Percentiles rank a stretch among this genome's conserved stretches.
Evolutionary conservation across 1,284 basidiomycete species (phyloP).

Genomic region (Melampsora larici-populina): DNA sequence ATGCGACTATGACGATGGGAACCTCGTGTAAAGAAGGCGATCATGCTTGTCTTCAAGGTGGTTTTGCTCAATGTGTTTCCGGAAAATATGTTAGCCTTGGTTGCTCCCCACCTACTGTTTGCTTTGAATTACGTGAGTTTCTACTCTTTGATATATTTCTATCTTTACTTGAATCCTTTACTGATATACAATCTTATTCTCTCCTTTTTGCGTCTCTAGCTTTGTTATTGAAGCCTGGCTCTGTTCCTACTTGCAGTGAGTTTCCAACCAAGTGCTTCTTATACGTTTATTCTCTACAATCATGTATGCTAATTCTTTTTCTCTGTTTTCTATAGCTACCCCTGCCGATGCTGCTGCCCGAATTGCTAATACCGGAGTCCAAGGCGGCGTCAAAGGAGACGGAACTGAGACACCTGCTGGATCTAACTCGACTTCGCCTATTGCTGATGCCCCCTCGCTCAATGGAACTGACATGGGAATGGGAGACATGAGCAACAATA

Average conservation of each 20-base stretch:
- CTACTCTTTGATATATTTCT: neutral
- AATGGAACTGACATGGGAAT: conserved; percentile 4
- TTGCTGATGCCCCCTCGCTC: neutral
- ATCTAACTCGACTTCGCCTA: neutral
- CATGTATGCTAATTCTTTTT: neutral
- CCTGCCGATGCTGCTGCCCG: conserved; percentile 8
- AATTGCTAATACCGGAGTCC: neutral
- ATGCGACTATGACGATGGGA: conserved; percentile 24
- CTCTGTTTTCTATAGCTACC: conserved; percentile 11
- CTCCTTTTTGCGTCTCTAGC: neutral
- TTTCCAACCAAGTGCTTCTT: neutral
- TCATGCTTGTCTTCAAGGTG: conserved; percentile 32
- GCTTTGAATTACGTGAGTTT: conserved; percentile 39
- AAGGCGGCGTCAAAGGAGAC: no score
- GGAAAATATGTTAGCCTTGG: conserved; percentile 32
- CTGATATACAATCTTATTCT: neutral
- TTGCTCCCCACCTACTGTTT: conserved; percentile 17
- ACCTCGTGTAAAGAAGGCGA: conserved; percentile 31
- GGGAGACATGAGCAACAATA: neutral
- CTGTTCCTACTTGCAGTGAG: conserved; percentile 32
- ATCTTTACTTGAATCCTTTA: neutral
- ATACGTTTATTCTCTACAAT: neutral
- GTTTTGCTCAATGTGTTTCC: conserved; percentile 36
- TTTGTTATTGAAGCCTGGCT: conserved; percentile 33
- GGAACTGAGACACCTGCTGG: neutral